These are phyloP conservation scores for Cordia subcordata DNA, from an alignment of 257 asterid genomes.

Conservation along the genomic window DNA sequence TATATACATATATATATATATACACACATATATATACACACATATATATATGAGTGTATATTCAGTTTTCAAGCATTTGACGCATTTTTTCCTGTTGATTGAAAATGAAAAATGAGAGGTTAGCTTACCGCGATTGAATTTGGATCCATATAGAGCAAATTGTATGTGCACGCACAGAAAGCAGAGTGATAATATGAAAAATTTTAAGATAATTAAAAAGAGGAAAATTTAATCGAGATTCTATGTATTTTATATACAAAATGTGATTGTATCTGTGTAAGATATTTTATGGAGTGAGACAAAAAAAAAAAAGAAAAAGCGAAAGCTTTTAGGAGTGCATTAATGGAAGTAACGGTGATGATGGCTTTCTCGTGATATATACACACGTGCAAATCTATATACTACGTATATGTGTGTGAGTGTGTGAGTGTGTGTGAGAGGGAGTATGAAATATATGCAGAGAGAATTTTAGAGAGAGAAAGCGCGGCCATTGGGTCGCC, in stretches of 20 bases:
- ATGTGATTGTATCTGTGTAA: too few relatives aligned
- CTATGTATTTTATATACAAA: too few relatives aligned
- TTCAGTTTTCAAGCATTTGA: not conserved
- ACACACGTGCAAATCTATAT: too few relatives aligned
- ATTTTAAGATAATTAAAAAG: not conserved
- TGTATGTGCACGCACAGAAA: too few relatives aligned
- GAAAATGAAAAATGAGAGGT: not conserved
- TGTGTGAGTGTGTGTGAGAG: not conserved
- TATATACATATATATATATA: too few relatives aligned
- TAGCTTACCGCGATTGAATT: not conserved
- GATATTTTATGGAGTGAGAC: too few relatives aligned
- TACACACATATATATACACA: not conserved
- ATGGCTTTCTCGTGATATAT: constrained; percentile 5
- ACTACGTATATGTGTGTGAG: not conserved
- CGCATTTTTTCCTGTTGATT: not conserved
- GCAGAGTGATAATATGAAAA: not conserved
- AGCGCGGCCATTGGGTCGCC: constrained; percentile 46
- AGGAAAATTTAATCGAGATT: not conserved
- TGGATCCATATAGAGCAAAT: not conserved
- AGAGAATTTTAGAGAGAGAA: constrained; percentile 12
- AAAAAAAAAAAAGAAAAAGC: too few relatives aligned
- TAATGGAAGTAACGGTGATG: not conserved
- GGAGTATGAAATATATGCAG: constrained; percentile 3
- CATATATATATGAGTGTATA: too few relatives aligned
- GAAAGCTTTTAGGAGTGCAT: not conserved